Base-by-base conservation (phyloP, 306 rosid genomes). In the Prunus armeniaca region DNA sequence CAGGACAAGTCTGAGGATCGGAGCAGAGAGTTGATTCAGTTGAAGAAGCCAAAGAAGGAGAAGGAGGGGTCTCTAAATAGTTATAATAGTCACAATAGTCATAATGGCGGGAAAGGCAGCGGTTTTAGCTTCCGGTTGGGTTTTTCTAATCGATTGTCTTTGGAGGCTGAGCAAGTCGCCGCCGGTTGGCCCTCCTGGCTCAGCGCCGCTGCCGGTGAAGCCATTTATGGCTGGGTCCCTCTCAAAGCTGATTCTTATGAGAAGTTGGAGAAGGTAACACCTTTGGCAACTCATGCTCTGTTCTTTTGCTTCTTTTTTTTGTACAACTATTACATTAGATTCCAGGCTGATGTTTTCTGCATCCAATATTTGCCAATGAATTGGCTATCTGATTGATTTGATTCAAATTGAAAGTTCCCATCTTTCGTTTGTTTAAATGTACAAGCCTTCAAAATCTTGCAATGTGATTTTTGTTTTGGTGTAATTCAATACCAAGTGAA, bases 101-200 rank as follows among this genome's bases (percentile, higher is more conserved):
- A 65, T 12, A 65, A 34, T 65, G 69, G 69, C 25, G 85, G 75
- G 54, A 82, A 54, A 65, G 87, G 87, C 1, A 75, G 76, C 6
- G 4, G 87, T 6, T 80, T 80, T 57, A 84, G 89, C 89, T 82
- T 92, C 73, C 83, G 73, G 79, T 47, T 87, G 58, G 96, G 96
- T 0, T 69, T 82, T 49, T 69, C 87, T 2, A 83, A 79, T 13
- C 80, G 93, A 22, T 30, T 66, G n/a, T 45, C 69, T 25, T 84
- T 88, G 12, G 93, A 91, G 55, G 97, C 93, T 9, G 99, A 96
- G 77, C 99, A 85, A 14, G 84, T 79, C 73, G 90, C 99, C n/a
- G 98, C 98, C 75, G 99, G 99, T 2, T 96, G 99, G 99, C 99
- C 99, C n/a, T 77, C 96, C 45, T 96, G 99, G 99, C 96, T 96